Evolutionary conservation across 345 rosid genomes (phyloP).

Genomic region (Syzygium grande): DNA sequence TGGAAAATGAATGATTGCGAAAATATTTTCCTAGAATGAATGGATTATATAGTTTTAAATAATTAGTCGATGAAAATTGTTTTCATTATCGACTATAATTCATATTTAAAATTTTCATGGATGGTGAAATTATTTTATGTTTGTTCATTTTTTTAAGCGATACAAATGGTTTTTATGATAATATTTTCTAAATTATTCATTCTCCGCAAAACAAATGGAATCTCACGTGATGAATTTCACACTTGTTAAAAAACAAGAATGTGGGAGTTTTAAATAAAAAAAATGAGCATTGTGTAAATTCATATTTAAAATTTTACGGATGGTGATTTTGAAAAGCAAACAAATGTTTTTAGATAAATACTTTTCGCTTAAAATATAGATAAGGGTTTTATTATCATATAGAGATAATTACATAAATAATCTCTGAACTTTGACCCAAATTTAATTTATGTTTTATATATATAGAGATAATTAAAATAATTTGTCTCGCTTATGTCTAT

Average conservation of each 20-base stretch:
- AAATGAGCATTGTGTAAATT: too few species aligned
- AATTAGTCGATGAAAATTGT: neutral
- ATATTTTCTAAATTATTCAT: neutral
- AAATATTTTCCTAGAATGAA: neutral
- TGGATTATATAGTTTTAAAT: neutral
- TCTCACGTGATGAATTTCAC: neutral
- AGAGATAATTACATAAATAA: neutral
- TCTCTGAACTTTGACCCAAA: neutral
- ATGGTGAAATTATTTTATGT: neutral
- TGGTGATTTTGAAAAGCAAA: neutral
- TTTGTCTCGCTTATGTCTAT: too few species aligned
- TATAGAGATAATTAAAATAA: too few species aligned
- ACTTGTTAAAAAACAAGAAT: neutral
- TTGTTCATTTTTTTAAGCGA: neutral
- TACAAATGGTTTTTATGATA: neutral
- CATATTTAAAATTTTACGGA: too few species aligned
- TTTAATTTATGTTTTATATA: too few species aligned
- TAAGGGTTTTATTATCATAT: neutral
- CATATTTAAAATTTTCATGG: neutral
- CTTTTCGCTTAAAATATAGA: neutral
- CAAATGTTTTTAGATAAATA: neutral
- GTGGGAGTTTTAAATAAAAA: too few species aligned
- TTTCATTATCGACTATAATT: neutral
- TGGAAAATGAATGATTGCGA: neutral
- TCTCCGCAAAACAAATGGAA: accelerated